Base-by-base conservation (phyloP, 2,329 filamentous ascomycete genomes). In the Claviceps monticola region DNA sequence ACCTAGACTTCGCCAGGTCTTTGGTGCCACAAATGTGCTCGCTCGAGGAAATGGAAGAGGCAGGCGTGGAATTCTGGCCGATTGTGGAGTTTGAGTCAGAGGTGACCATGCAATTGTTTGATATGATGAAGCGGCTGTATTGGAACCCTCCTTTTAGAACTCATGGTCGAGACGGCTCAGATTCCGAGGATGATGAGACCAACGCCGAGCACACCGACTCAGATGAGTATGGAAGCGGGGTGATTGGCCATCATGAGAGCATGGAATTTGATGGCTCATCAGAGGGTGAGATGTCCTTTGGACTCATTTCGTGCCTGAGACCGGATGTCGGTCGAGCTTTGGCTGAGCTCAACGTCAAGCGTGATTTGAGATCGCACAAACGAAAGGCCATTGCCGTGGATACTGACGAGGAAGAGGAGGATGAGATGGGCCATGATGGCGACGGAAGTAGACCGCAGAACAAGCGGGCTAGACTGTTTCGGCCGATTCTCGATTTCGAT, bases 381-480 rank as follows among this genome's bases (percentile, higher is more conserved):
- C 60, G 64, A 1, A 50, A 62, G 56, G 3, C 57, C 62, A 2
- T 38, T 19, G 58, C 67, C 0, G 52, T 56, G 0, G 66, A 66
- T n/a, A 66, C 64, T 23, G 19, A 48, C 1, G 47, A 41, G 50
- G 21, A 48, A 0, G 66, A 67, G 0, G 57, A 49, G 0, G 42
- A 38, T 51, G 37, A 41, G 0, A 64, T 66, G 8, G 63, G 65
- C 5, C 61, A 62, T 16, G 59, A 61, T 0, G 58, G 59, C 0
- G 57, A 49, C 2, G 49, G 26, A 8, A 8, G 4, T 29, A 29
- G 26, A 52, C 3, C 37, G 14, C 49, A 17, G 3, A 23, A 29
- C 9, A 51, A 52, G 41, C 29, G 52, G 9, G 46, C 49, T 1
- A 41, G 49, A 29, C 23, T 42, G 41, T 5, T 34, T 7, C 26